Evolutionary conservation across 2,329 filamentous ascomycete species (phyloP).

Genomic region (Hymenoscyphus linearis): DNA sequence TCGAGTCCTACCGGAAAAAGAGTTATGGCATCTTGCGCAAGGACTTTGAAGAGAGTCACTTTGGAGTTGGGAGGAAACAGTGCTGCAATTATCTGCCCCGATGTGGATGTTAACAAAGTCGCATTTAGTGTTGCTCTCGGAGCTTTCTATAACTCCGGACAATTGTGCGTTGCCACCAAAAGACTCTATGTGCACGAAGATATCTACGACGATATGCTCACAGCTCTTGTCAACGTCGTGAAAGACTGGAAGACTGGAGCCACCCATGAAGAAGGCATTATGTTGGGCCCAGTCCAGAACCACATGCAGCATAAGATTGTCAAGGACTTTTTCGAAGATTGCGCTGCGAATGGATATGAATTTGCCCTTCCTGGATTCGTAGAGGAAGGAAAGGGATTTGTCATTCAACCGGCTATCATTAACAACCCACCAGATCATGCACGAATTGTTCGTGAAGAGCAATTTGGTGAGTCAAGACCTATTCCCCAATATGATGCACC

Average conservation of each 20-base stretch:
- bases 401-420: constrained; percentile 54
- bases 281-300: constrained; percentile 57
- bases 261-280: constrained; percentile 36
- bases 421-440: constrained; percentile 51
- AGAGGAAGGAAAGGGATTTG: constrained; percentile 43
- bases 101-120: constrained; percentile 44
- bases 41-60: constrained; percentile 41
- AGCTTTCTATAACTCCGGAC: constrained; percentile 48
- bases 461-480: constrained; percentile 43
- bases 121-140: constrained; percentile 41
- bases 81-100: constrained; percentile 46
- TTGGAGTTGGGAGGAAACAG: constrained; percentile 45
- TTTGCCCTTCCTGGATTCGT: constrained; percentile 43
- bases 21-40: constrained; percentile 44
- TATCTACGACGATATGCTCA: constrained; percentile 52
- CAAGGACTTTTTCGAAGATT: constrained; percentile 50
- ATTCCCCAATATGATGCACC: background rate
- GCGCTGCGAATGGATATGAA: constrained; percentile 47
- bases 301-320: constrained; percentile 59
- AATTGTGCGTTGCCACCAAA: constrained; percentile 53
- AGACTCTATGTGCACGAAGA: constrained; percentile 56
- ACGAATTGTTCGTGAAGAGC: constrained; percentile 52
- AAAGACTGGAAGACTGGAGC: constrained; percentile 37
- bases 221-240: constrained; percentile 40
- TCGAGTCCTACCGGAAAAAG: constrained; percentile 45